These are phyloP conservation scores for Castanea sativa DNA, from an alignment of 306 rosid species.

Conservation along the genomic window DNA sequence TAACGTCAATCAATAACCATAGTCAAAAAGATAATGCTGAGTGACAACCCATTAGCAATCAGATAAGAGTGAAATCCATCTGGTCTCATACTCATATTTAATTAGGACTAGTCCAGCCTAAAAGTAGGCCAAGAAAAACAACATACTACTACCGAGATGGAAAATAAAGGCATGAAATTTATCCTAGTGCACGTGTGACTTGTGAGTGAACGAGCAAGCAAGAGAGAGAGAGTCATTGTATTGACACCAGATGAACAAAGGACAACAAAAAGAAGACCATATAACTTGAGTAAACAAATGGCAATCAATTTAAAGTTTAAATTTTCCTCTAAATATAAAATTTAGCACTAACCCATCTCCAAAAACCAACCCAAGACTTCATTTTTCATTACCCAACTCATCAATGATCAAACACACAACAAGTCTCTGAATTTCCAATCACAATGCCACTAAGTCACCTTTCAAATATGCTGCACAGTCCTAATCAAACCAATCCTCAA, in stretches of 20 bases:
- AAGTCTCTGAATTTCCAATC: neutral
- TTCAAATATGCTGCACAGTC: neutral
- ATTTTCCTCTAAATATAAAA: neutral
- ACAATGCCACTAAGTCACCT: neutral
- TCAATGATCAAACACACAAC: neutral
- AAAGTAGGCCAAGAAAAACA: neutral
- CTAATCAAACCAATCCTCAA: neutral
- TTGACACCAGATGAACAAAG: neutral
- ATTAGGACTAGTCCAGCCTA: neutral
- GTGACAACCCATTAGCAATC: neutral
- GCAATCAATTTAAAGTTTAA: neutral
- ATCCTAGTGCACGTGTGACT: neutral
- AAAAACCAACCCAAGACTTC: neutral
- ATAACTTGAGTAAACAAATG: neutral
- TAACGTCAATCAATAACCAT: neutral
- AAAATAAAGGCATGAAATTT: neutral
- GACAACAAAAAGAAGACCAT: neutral
- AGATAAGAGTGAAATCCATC: neutral
- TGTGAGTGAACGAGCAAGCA: neutral
- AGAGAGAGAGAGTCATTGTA: constrained; percentile 1
- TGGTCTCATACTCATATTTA: too few species aligned
- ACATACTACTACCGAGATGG: neutral
- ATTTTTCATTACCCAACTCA: neutral
- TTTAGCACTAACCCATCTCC: neutral
- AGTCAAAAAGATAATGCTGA: neutral